Percentiles rank a stretch among this genome's conserved stretches.
These are phyloP conservation scores for Cutaneotrichosporon daszewskae DNA, from an alignment of 1,284 basidiomycete species.

Conservation along the genomic window DNA sequence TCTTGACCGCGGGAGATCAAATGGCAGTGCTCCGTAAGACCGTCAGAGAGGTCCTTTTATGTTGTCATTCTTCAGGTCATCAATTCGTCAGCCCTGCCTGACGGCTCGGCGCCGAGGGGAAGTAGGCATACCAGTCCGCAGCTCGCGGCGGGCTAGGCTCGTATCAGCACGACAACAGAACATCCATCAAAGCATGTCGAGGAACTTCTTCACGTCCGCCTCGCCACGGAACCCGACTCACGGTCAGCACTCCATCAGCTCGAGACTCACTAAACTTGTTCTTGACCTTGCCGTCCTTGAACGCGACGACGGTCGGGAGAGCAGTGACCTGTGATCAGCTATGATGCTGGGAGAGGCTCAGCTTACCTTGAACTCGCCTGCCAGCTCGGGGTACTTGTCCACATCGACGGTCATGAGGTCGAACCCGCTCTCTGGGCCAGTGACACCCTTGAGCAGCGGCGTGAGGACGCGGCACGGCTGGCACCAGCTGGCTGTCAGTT, in stretches of 20 bases:
- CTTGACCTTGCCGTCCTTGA: slow-evolving; percentile 44
- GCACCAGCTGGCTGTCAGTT: slow-evolving; percentile 37
- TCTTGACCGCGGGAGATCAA: no score
- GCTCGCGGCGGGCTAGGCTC: no score
- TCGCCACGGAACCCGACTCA: slow-evolving; percentile 42
- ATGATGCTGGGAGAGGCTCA: not conserved
- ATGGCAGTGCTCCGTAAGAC: no score
- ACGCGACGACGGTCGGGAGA: slow-evolving; percentile 45
- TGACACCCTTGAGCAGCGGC: slow-evolving; percentile 39
- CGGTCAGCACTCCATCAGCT: no score
- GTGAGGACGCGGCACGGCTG: slow-evolving; percentile 46
- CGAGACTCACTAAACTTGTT: slow-evolving; percentile 44
- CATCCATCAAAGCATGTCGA: slow-evolving; percentile 34
- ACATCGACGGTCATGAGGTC: slow-evolving; percentile 46
- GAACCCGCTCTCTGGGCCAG: slow-evolving; percentile 29
- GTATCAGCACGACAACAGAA: no score
- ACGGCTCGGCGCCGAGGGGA: no score
- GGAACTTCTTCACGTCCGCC: slow-evolving; percentile 43
- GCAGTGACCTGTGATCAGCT: slow-evolving; percentile 34
- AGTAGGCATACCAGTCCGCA: no score
- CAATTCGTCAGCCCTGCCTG: no score
- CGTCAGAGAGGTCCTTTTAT: no score
- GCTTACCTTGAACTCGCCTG: slow-evolving; percentile 43
- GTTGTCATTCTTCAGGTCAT: no score
- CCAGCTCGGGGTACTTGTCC: slow-evolving; percentile 40